phyloP scores from a whole-genome alignment of 1,284 basidiomycete genomes.

The Rhodofomes roseus region DNA sequence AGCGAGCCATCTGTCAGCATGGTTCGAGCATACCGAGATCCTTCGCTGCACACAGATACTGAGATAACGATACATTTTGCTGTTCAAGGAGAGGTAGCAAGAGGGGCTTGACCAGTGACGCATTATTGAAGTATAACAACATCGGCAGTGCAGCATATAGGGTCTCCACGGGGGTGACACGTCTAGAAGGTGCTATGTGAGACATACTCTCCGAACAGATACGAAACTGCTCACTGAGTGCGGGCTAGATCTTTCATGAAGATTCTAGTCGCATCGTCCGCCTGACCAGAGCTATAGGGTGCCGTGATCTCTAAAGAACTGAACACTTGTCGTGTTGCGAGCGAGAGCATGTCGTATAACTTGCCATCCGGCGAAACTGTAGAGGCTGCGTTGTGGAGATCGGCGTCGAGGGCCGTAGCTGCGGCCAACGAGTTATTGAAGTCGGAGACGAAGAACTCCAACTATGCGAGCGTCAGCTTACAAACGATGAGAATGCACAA shows the following conservation, averaged over 20 bases:
- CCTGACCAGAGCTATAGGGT: conserved; percentile 16
- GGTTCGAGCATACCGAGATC: conserved; percentile 35
- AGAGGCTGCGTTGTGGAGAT: conserved; percentile 18
- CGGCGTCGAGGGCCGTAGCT: conserved; percentile 21
- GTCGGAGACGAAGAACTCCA: conserved; percentile 19
- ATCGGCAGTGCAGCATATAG: conserved; percentile 45
- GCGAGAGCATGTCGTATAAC: conserved; percentile 37
- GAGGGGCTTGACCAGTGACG: conserved; percentile 35
- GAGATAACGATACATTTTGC: conserved; percentile 28
- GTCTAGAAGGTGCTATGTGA: conserved; percentile 5
- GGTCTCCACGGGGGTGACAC: conserved; percentile 42
- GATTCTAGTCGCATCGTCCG: conserved; percentile 33
- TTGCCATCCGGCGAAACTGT: conserved; percentile 17
- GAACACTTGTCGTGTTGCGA: conserved; percentile 39
- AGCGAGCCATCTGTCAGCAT: background rate
- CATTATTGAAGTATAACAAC: conserved; percentile 45
- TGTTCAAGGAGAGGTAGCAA: conserved; percentile 43
- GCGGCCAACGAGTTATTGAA: conserved; percentile 17
- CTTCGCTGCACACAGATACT: conserved; percentile 31
- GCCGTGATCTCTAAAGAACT: conserved; percentile 36
- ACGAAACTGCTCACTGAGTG: conserved; percentile 1
- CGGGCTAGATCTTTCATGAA: conserved; percentile 40
- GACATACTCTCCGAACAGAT: background rate
- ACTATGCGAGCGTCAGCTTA: background rate
- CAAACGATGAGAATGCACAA: no score